Conservation (phyloP, 2,329 filamentous ascomycete species). For the Exophiala sp. region DNA sequence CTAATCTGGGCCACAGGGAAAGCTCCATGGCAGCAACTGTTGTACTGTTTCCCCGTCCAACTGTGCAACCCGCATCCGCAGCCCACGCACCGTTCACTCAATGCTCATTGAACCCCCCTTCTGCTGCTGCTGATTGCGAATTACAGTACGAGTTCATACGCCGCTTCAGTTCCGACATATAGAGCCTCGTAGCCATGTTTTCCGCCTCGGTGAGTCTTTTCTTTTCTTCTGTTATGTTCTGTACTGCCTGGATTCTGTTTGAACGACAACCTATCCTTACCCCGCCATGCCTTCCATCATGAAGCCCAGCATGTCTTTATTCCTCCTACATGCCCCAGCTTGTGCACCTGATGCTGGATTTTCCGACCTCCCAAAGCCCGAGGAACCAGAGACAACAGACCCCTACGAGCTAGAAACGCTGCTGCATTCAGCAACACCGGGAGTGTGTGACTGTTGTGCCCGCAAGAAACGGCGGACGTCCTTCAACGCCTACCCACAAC, state of each 20-base stretch:
- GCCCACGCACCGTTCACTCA: not conserved
- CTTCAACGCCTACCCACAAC: constrained; percentile 24
- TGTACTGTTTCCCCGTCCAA: too few relatives aligned
- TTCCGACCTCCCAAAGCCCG: constrained; percentile 18
- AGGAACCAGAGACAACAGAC: constrained; percentile 3
- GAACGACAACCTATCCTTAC: constrained; percentile 6
- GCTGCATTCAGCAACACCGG: constrained; percentile 8
- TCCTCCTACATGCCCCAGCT: constrained; percentile 22
- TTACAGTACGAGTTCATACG: constrained; percentile 5
- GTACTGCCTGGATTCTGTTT: constrained; percentile 11
- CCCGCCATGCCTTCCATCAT: constrained; percentile 17
- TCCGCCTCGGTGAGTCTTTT: constrained; percentile 24
- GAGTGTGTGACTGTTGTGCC: constrained; percentile 19
- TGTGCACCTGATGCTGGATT: constrained; percentile 27
- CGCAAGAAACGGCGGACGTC: constrained; percentile 23
- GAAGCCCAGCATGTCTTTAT: constrained; percentile 22
- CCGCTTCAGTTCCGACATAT: constrained; percentile 17
- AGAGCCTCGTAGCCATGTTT: constrained; percentile 25
- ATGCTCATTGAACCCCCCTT: not conserved
- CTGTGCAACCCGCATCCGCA: too few relatives aligned
- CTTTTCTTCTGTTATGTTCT: constrained; percentile 8
- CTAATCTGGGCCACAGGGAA: too few relatives aligned
- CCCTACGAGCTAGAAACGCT: constrained; percentile 16
- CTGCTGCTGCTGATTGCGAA: not conserved
- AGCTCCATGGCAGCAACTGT: too few relatives aligned